Evolutionary conservation across 2,329 filamentous ascomycete species (phyloP).

Genomic region (Venturia oleaginea): DNA sequence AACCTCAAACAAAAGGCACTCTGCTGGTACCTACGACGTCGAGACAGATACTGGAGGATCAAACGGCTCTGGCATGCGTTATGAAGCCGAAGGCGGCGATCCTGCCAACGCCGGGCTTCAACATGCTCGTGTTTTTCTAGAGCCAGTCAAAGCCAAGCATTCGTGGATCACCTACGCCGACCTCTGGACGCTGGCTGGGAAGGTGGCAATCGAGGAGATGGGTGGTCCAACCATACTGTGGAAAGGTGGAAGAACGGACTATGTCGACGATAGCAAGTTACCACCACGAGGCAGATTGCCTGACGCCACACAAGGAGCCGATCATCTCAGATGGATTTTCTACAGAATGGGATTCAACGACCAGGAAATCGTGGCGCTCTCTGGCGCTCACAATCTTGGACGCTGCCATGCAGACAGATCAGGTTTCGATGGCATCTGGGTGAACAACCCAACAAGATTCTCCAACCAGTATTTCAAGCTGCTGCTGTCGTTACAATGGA

Average conservation of each 20-base stretch:
- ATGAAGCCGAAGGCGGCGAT: slow-evolving; percentile 54
- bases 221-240: slow-evolving; percentile 50
- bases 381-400: slow-evolving; percentile 48
- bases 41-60: slow-evolving; percentile 52
- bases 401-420: slow-evolving; percentile 47
- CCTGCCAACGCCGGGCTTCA: slow-evolving; percentile 57
- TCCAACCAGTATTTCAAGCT: slow-evolving; percentile 50
- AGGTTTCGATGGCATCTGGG: slow-evolving; percentile 51
- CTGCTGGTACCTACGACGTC: slow-evolving; percentile 52
- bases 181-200: slow-evolving; percentile 54
- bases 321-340: slow-evolving; percentile 48
- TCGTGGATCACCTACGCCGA: slow-evolving; percentile 59
- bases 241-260: slow-evolving; percentile 51
- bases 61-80: slow-evolving; percentile 59
- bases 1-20: slow-evolving; percentile 32
- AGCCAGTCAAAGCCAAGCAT: slow-evolving; percentile 50
- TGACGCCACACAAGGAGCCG: slow-evolving; percentile 44
- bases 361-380: slow-evolving; percentile 49
- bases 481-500: slow-evolving; percentile 44
- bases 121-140: slow-evolving; percentile 54
- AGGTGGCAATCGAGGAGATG: slow-evolving; percentile 51
- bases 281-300: slow-evolving; percentile 50
- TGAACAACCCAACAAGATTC: slow-evolving; percentile 50
- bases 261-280: slow-evolving; percentile 50
- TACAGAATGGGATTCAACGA: slow-evolving; percentile 53